phyloP scores from a whole-genome alignment of 148 eudicot genomes.

The Rheum nobile region DNA sequence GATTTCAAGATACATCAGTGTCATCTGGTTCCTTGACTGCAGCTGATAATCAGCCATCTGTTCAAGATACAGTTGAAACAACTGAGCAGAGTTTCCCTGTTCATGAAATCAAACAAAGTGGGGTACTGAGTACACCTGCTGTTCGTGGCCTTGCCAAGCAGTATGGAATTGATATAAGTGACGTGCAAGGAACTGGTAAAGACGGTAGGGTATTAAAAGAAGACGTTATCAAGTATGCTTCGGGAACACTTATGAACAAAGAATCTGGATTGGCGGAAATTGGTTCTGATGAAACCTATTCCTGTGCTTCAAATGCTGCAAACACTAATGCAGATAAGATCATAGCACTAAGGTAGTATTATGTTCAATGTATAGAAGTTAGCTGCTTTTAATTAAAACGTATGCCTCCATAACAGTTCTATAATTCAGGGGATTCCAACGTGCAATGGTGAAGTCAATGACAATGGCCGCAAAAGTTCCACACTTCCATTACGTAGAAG shows the following conservation, averaged over 20 bases:
- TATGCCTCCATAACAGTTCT: background rate
- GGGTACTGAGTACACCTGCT: constrained; percentile 70
- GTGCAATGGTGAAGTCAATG: constrained; percentile 98
- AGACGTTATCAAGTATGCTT: constrained; percentile 61
- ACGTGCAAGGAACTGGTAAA: constrained; percentile 63
- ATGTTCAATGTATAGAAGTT: background rate
- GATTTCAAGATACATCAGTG: constrained; percentile 19
- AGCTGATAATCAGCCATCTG: constrained; percentile 8
- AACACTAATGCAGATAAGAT: constrained; percentile 45
- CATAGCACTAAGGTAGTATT: constrained; percentile 52
- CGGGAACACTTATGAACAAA: constrained; percentile 25
- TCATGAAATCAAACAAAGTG: constrained; percentile 20
- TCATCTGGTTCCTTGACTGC: constrained; percentile 21
- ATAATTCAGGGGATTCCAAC: constrained; percentile 79
- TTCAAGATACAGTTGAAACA: constrained; percentile 18
- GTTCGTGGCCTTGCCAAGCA: constrained; percentile 79
- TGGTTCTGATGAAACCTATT: constrained; percentile 18
- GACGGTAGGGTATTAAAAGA: constrained; percentile 76
- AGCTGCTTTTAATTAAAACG: background rate
- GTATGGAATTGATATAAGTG: constrained; percentile 44
- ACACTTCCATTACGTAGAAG: constrained; percentile 92
- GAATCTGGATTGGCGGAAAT: constrained; percentile 17
- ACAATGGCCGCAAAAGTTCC: constrained; percentile 86
- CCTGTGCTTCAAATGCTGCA: constrained; percentile 17
- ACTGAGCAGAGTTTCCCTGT: constrained; percentile 18